A percentile compares a stretch with the other conserved stretches of the same genome.
Conservation (phyloP, 306 rosid species). For the Cucumis hystrix region DNA sequence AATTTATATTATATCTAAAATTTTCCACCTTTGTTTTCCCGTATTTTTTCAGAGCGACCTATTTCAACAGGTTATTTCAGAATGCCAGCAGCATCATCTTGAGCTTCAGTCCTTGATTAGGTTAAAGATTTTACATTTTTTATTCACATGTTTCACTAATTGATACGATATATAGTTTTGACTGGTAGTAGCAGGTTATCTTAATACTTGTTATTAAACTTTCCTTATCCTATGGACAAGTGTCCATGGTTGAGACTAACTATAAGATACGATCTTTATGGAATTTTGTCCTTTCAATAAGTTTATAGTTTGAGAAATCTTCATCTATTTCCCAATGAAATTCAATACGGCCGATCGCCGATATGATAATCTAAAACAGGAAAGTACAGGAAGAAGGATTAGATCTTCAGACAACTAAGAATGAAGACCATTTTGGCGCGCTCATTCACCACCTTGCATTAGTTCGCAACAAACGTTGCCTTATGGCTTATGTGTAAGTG, state of each 20-base stretch:
- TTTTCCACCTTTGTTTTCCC: neutral
- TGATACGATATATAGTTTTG: neutral
- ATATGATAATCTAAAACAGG: slow-evolving; percentile 28
- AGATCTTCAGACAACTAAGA: slow-evolving; percentile 70
- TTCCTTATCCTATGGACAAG: neutral
- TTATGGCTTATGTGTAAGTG: slow-evolving; percentile 63
- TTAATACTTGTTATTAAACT: neutral
- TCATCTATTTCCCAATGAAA: slow-evolving; percentile 39
- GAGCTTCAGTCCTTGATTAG: slow-evolving; percentile 38
- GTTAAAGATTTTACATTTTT: slow-evolving; percentile 6
- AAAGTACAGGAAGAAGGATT: slow-evolving; percentile 73
- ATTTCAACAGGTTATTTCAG: slow-evolving; percentile 32
- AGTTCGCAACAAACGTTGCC: slow-evolving; percentile 80
- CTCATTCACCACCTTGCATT: slow-evolving; percentile 81
- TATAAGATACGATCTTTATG: neutral
- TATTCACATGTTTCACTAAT: neutral
- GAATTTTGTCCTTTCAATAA: neutral
- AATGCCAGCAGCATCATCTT: slow-evolving; percentile 36
- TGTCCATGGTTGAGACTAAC: neutral
- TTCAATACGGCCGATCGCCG: slow-evolving; percentile 18
- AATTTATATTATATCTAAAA: neutral
- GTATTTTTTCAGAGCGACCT: slow-evolving; percentile 26
- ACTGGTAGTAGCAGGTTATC: neutral
- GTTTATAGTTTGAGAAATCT: neutral
- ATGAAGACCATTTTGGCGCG: slow-evolving; percentile 72